These are phyloP conservation scores for Talaromyces sp. DNA, from an alignment of 2,329 filamentous ascomycete genomes.

Conservation along the genomic window DNA sequence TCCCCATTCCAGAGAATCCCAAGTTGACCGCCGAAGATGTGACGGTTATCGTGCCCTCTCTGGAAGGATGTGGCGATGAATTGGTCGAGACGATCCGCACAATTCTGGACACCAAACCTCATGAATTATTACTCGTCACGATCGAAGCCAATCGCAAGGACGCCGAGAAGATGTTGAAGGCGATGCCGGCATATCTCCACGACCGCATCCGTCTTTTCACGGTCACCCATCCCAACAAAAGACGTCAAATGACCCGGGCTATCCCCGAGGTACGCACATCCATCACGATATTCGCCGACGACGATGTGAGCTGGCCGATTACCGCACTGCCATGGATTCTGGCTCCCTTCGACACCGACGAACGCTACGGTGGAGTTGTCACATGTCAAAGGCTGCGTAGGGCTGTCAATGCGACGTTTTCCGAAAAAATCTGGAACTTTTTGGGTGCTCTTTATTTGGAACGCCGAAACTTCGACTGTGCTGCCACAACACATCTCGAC, in stretches of 20 bases:
- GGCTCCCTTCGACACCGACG: constrained; percentile 79
- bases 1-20: constrained; percentile 77
- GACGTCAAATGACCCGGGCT: constrained; percentile 85
- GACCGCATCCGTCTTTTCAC: constrained; percentile 70
- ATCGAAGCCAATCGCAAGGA: constrained; percentile 72
- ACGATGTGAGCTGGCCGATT: constrained; percentile 88
- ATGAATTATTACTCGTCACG: constrained; percentile 77
- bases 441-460: constrained; percentile 89
- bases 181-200: constrained; percentile 52
- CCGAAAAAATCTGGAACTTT: constrained; percentile 74
- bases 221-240: constrained; percentile 87
- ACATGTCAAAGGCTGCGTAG: constrained; percentile 84
- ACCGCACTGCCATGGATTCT: constrained; percentile 88
- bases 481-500: constrained; percentile 89
- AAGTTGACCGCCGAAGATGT: constrained; percentile 76
- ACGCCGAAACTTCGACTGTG: constrained; percentile 93
- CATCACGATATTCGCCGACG: constrained; percentile 90
- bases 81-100: constrained; percentile 71
- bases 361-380: constrained; percentile 78
- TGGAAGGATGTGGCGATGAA: constrained; percentile 81
- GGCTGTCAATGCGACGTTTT: constrained; percentile 57
- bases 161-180: constrained; percentile 58
- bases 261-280: constrained; percentile 78
- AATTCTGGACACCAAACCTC: constrained; percentile 53
- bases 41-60: constrained; percentile 89